A percentile compares a stretch with the other conserved stretches of the same genome.
These are phyloP conservation scores for Spinacia oleracea DNA, from an alignment of 179 eudicot genomes.

Conservation along the genomic window DNA sequence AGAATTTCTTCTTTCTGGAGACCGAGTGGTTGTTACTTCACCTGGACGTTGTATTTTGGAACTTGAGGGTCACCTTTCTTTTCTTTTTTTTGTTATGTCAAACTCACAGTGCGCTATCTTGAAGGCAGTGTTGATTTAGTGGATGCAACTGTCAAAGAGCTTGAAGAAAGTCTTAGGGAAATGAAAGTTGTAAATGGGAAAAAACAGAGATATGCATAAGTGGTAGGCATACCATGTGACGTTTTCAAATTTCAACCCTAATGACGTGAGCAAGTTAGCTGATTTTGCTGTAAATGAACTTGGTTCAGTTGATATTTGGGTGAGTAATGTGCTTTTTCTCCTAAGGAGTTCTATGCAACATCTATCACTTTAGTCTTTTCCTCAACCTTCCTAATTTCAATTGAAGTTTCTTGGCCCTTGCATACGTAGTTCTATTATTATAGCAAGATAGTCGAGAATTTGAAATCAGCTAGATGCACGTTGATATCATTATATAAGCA, in stretches of 20 bases:
- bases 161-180: slow-evolving; percentile 74
- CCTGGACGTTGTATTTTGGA: slow-evolving; percentile 67
- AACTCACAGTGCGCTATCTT: slow-evolving; percentile 31
- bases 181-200: slow-evolving; percentile 43
- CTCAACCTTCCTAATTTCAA: not conserved
- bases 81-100: slow-evolving; percentile 12
- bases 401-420: not conserved
- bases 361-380: not conserved
- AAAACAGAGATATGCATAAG: slow-evolving; percentile 63
- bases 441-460: not conserved
- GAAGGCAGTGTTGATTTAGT: slow-evolving; percentile 78
- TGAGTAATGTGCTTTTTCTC: slow-evolving; percentile 37
- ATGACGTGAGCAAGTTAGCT: slow-evolving; percentile 69
- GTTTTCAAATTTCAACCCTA: slow-evolving; percentile 83
- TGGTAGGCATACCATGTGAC: slow-evolving; percentile 85
- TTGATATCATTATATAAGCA: not conserved
- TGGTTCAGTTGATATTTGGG: slow-evolving; percentile 94
- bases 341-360: not conserved
- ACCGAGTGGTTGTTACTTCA: slow-evolving; percentile 85
- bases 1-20: slow-evolving; percentile 96
- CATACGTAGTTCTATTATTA: not conserved
- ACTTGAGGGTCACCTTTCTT: not conserved
- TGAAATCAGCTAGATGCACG: not conserved
- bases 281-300: slow-evolving; percentile 68
- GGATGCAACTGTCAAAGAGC: slow-evolving; percentile 74